Base-by-base conservation (phyloP, 2,329 filamentous ascomycete species). In the Akanthomyces dipterigenus region DNA sequence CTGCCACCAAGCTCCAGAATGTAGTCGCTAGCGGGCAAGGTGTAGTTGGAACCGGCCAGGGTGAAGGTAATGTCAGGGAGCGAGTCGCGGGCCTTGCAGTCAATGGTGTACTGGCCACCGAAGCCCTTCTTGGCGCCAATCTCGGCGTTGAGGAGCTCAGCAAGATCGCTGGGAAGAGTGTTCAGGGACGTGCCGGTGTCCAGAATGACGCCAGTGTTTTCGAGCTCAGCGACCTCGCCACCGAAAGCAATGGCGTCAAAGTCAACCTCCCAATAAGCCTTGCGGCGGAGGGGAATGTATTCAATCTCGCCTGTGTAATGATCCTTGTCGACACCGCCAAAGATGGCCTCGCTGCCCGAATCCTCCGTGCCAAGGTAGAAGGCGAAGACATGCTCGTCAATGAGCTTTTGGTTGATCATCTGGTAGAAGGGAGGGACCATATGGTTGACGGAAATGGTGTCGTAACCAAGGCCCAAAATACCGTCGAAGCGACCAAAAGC, bases 211-310 rank as follows among this genome's bases (percentile, higher is more conserved):
- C 95, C 96, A 63, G 92, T 97, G 82, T 91, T 86, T 67, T 98
- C 93, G 66, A 98, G 87, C 76, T 96, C 89, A 64, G 93, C 93
- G 67, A 86, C 88, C 72, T 90, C 85, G 58, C 93, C 84, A 69
- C 95, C 96, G 66, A 97, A 91, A 61, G 89, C 87, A 78, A 99
- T 95, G 66, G 91, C 83, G 71, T 98, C 88, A 64, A 99, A 87
- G 71, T 98, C 93, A 61, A 99, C 93, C 84, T 99, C 95, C 95
- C 95, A 99, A 85, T 99, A 99, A 55, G 95, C 95, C 88, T 98
- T 98, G 75, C 95, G 91, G 76, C 95, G 91, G 69, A 99, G 86
- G 60, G 95, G 95, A 68, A 99, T 91, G 76, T 92, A 96, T 74
- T 88, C 90, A 70, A 99, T 84, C 77, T 98, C 88, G 71, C 95